phyloP scores from a whole-genome alignment of 306 rosid species.

The Casuarina cunninghamiana region DNA sequence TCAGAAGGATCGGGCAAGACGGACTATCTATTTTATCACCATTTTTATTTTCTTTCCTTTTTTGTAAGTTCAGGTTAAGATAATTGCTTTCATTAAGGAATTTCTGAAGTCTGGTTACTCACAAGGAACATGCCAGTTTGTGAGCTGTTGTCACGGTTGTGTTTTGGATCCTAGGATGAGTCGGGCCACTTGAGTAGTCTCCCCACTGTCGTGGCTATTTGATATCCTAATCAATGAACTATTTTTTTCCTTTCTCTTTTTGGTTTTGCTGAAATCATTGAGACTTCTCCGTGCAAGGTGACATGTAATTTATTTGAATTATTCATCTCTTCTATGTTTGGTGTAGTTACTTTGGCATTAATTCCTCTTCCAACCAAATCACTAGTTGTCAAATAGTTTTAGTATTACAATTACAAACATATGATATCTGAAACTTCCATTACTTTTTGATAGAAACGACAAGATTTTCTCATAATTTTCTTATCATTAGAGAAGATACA shows the following conservation, averaged over 20 bases:
- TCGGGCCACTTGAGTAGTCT: background rate
- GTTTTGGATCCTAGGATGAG: background rate
- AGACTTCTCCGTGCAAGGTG: background rate
- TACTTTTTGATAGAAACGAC: background rate
- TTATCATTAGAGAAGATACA: background rate
- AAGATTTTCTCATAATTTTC: conserved; percentile 9
- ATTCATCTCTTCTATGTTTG: background rate
- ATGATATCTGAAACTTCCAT: conserved; percentile 1
- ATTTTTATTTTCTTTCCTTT: background rate
- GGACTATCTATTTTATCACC: background rate
- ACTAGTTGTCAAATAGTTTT: background rate
- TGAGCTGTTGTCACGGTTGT: background rate
- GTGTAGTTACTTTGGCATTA: background rate
- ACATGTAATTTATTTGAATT: background rate
- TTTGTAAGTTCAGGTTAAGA: background rate
- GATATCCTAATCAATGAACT: background rate
- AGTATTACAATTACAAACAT: background rate
- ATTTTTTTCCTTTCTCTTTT: background rate
- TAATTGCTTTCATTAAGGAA: background rate
- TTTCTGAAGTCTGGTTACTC: background rate
- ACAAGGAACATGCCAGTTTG: background rate
- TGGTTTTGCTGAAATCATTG: background rate
- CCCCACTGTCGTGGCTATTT: background rate
- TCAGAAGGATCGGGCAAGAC: background rate
- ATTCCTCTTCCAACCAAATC: background rate